Conservation (phyloP, 2,329 filamentous ascomycete species). For the Diaporthe nobilis region DNA sequence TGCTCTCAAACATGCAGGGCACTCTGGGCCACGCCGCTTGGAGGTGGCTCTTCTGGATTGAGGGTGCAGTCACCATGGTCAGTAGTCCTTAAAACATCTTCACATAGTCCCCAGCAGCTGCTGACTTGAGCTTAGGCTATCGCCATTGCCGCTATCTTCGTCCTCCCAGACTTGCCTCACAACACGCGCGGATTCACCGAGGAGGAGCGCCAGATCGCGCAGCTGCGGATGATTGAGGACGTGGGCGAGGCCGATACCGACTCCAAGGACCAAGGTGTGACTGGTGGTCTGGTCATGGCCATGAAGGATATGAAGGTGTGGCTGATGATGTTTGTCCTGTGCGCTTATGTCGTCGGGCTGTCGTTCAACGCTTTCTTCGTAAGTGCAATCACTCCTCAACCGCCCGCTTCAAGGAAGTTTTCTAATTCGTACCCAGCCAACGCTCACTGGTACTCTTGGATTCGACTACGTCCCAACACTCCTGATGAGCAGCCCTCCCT, state of each 20-base stretch:
- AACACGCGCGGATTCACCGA: conserved; percentile 72
- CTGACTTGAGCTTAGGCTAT: conserved; percentile 45
- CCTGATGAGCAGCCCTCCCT: conserved; percentile 70
- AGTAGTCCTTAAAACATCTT: background rate
- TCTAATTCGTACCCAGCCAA: conserved; percentile 53
- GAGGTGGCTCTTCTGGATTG: conserved; percentile 74
- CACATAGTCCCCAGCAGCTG: background rate
- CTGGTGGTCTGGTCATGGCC: conserved; percentile 70
- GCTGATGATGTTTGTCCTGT: conserved; percentile 74
- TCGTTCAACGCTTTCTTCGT: conserved; percentile 73
- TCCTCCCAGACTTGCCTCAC: conserved; percentile 68
- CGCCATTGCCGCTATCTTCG: conserved; percentile 61
- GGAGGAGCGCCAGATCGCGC: conserved; percentile 69
- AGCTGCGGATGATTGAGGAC: conserved; percentile 70
- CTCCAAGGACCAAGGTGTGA: conserved; percentile 61
- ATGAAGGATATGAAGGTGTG: conserved; percentile 74
- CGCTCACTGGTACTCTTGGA: conserved; percentile 66
- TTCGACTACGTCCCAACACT: conserved; percentile 67
- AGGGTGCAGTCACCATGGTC: conserved; percentile 66
- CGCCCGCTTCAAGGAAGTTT: background rate
- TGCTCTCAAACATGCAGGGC: conserved; percentile 71
- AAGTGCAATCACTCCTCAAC: conserved; percentile 42
- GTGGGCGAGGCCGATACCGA: conserved; percentile 70
- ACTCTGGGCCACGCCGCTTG: conserved; percentile 68
- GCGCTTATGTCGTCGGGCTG: conserved; percentile 71